phyloP scores from a whole-genome alignment of 345 rosid species.

The Erysimum cheiranthoides region DNA sequence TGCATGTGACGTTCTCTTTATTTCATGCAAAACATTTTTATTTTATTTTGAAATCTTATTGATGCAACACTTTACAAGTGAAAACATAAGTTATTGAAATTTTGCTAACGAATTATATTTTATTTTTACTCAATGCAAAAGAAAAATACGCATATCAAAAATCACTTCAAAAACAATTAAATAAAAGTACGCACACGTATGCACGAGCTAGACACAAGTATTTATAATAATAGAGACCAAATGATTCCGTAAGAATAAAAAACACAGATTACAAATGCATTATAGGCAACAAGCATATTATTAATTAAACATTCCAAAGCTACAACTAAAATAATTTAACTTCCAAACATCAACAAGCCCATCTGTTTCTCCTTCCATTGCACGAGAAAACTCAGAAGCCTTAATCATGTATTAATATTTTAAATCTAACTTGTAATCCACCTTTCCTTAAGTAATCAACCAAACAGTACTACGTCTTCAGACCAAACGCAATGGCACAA shows the following conservation, averaged over 20 bases:
- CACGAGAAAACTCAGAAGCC: constrained; percentile 18
- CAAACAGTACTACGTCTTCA: no score
- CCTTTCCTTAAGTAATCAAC: background rate
- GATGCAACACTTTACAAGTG: background rate
- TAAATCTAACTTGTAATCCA: background rate
- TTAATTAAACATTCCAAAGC: constrained; percentile 4
- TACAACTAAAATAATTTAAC: background rate
- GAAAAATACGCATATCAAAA: background rate
- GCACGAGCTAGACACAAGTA: constrained; percentile 27
- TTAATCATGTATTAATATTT: constrained; percentile 9
- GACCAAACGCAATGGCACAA: no score
- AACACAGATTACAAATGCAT: constrained; percentile 15
- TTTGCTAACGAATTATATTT: background rate
- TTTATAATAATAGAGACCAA: constrained; percentile 19
- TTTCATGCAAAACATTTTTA: background rate
- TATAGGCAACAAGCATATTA: constrained; percentile 8
- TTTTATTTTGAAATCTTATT: no score
- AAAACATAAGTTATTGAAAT: background rate
- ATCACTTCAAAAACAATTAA: background rate
- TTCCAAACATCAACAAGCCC: constrained; percentile 10
- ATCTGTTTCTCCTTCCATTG: constrained; percentile 30
- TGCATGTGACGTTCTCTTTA: background rate
- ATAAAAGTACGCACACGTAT: constrained; percentile 22
- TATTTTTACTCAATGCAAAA: background rate
- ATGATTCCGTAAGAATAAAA: constrained; percentile 1